A percentile compares a stretch with the other conserved stretches of the same genome.
Evolutionary conservation across 768 basidiomycete species (phyloP).

Genomic region (Termitomyces sp.): DNA sequence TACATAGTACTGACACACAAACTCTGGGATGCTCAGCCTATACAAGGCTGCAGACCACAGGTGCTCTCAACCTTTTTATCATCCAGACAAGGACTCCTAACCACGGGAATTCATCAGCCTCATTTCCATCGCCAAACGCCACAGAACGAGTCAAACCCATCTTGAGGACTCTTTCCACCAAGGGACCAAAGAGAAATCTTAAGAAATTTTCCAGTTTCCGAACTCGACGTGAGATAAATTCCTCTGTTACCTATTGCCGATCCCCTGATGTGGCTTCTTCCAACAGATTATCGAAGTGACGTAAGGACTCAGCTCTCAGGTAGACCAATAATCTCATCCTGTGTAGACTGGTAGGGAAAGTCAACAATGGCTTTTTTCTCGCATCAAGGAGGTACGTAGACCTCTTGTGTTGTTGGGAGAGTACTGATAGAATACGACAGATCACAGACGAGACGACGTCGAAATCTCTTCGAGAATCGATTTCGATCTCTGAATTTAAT

Average conservation of each 20-base stretch:
- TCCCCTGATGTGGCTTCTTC: constrained; percentile 8
- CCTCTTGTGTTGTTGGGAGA: constrained; percentile 1
- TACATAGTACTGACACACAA: constrained; percentile 67
- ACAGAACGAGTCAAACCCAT: constrained; percentile 53
- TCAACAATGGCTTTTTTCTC: constrained; percentile 71
- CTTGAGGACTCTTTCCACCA: constrained; percentile 59
- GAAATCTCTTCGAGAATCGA: constrained; percentile 44
- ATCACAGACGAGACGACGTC: constrained; percentile 61
- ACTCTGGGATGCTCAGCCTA: constrained; percentile 41
- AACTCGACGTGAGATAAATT: constrained; percentile 55
- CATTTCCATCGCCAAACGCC: constrained; percentile 55
- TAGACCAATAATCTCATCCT: constrained; percentile 12
- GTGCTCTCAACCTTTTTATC: constrained; percentile 22
- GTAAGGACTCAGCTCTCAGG: constrained; percentile 31
- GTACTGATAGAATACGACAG: constrained; percentile 26
- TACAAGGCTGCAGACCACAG: constrained; percentile 26
- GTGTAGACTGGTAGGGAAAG: constrained; percentile 67
- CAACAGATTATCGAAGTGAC: constrained; percentile 66
- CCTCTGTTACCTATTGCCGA: constrained; percentile 2
- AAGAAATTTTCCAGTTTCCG: constrained; percentile 64
- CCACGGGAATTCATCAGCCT: constrained; percentile 28
- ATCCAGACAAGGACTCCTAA: constrained; percentile 13
- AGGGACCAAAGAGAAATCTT: constrained; percentile 60
- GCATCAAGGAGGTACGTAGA: constrained; percentile 51
- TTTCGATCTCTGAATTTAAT: constrained; percentile 65